Base-by-base conservation (phyloP, 148 eudicot species). In the Rheum nobile region DNA sequence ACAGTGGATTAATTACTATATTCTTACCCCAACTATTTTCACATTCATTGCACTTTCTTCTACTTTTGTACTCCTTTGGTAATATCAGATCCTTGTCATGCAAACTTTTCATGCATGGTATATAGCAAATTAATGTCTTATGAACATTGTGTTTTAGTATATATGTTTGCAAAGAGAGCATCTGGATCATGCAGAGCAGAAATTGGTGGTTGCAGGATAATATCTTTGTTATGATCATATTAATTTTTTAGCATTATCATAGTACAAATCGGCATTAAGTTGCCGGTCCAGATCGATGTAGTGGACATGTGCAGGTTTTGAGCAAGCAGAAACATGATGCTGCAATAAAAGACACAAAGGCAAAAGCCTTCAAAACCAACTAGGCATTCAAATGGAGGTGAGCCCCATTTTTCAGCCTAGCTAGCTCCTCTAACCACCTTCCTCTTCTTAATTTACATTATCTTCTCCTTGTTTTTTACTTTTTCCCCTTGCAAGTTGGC, bases 281-380 rank as follows among this genome's bases (percentile, higher is more conserved):
- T 75, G 76, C 32, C 67, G 81, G 63, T 72, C 72, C 52, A 46
- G 55, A 70, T 21, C 14, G 14, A 29, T 29, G 57, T 73, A 72
- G 78, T 82, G 79, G 78, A 78, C 83, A 82, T 82, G 88, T 82
- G 85, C 79, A 78, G 81, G 34, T 77, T 74, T 72, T 72, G 78
- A 83, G 83, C 63, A 38, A 35, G 24, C 79, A 73, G 24, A 67
- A 61, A 70, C 26, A 77, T 71, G 29, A 47, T 80, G 78, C 8
- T 50, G 57, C 26, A 50, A n/a, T 75, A 11, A 80, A 72, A 28
- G 70, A 28, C 6, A 6, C 4, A 65, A 28, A 65, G n/a, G n/a
- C n/a, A n/a, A n/a, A n/a, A n/a, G n/a, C 5, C 6, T 10, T 34
- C 6, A 17, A 4, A 16, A 26, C 13, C 16, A 55, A 26, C 32